Evolutionary conservation across 768 basidiomycete species (phyloP).

Genomic region (Multifurca ochricompacta): DNA sequence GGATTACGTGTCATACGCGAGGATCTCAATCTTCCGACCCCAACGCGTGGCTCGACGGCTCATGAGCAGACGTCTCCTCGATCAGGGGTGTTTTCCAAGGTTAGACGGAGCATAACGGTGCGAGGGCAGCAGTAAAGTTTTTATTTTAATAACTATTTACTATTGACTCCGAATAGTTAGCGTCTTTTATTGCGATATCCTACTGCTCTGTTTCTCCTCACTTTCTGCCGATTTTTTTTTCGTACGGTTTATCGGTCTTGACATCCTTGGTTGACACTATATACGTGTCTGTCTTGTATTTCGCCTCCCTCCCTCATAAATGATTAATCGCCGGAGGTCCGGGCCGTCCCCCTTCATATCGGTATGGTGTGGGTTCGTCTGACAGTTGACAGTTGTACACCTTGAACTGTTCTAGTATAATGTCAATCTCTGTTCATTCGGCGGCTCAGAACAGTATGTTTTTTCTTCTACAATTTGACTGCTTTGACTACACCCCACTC

Average conservation of each 20-base stretch:
- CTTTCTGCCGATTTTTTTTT: neutral
- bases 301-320: neutral
- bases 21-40: neutral
- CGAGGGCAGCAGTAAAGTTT: neutral
- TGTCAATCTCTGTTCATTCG: conserved; percentile 42
- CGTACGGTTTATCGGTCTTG: neutral
- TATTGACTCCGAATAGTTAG: neutral
- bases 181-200: conserved; percentile 1
- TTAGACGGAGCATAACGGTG: conserved; percentile 3
- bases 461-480: no score
- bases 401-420: neutral
- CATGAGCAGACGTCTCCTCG: neutral
- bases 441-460: conserved; percentile 62
- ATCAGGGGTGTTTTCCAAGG: conserved; percentile 4
- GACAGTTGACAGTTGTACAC: no score
- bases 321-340: neutral
- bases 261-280: neutral
- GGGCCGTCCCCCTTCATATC: conserved; percentile 4
- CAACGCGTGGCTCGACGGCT: neutral
- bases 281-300: neutral
- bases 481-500: no score
- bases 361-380: no score
- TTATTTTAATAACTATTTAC: neutral
- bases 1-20: conserved; percentile 3
- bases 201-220: neutral